Conservation (phyloP, 75 land plant genomes). For the Sequoia sempervirens region DNA sequence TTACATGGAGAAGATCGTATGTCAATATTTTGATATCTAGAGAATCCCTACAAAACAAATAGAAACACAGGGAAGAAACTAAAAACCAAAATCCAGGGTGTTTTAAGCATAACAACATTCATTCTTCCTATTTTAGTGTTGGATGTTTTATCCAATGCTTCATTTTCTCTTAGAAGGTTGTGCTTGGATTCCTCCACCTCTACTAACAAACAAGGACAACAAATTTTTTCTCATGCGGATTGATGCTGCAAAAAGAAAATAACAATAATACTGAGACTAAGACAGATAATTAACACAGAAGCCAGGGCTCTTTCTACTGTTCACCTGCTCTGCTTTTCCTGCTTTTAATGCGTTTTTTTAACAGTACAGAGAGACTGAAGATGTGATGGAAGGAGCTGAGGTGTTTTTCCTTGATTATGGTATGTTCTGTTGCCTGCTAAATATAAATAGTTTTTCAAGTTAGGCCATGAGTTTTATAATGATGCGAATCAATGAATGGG, state of each 20-base stretch:
- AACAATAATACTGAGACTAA: neutral
- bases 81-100: neutral
- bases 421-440: neutral
- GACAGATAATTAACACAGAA: neutral
- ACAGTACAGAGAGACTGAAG: neutral
- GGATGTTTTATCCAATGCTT: neutral
- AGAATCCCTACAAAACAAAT: neutral
- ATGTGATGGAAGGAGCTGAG: neutral
- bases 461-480: neutral
- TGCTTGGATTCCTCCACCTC: neutral
- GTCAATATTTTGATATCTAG: neutral
- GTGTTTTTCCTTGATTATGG: neutral
- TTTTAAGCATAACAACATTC: neutral
- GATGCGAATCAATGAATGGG: neutral
- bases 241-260: too few species aligned
- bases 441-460: neutral
- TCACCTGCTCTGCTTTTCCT: neutral
- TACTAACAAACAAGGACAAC: neutral
- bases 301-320: neutral
- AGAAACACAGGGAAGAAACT: neutral
- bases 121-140: neutral
- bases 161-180: neutral
- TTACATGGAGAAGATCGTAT: slow-evolving; percentile 2
- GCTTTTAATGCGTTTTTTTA: neutral
- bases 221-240: neutral